Evolutionary conservation across 148 eudicot species (phyloP).

Genomic region (Chenopodium suecicum): DNA sequence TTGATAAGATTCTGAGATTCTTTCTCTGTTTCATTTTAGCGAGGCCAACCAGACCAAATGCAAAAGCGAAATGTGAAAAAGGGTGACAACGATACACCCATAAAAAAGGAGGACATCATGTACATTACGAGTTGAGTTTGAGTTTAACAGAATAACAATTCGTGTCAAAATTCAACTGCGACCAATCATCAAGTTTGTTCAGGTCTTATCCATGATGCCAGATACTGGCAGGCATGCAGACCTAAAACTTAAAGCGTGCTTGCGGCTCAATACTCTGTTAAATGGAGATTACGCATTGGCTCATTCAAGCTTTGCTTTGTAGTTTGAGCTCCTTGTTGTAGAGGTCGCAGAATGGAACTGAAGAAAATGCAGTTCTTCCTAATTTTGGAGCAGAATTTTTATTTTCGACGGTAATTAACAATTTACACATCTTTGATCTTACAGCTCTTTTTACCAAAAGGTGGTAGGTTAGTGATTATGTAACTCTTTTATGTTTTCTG

Average conservation of each 20-base stretch:
- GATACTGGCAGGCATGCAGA: not conserved
- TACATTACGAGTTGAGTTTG: conserved; percentile 28
- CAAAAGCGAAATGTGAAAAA: conserved; percentile 38
- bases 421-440: too few species aligned
- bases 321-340: not conserved
- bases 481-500: not conserved
- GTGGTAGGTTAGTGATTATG: not conserved
- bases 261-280: not conserved
- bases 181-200: not conserved
- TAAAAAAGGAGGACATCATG: conserved; percentile 60
- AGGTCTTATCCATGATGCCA: not conserved
- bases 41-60: conserved; percentile 66
- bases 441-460: not conserved
- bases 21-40: conserved; percentile 41
- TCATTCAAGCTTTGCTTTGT: conserved; percentile 7
- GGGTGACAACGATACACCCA: conserved; percentile 65
- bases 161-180: not conserved
- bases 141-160: not conserved
- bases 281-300: conserved; percentile 8
- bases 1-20: too few species aligned
- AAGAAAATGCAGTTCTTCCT: not conserved
- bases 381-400: too few species aligned
- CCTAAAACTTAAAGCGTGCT: not conserved
- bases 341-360: not conserved
- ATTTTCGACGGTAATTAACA: too few species aligned